These are phyloP conservation scores for Jamesozyma hellenica DNA, from an alignment of 805 yeast species.

Conservation along the genomic window DNA sequence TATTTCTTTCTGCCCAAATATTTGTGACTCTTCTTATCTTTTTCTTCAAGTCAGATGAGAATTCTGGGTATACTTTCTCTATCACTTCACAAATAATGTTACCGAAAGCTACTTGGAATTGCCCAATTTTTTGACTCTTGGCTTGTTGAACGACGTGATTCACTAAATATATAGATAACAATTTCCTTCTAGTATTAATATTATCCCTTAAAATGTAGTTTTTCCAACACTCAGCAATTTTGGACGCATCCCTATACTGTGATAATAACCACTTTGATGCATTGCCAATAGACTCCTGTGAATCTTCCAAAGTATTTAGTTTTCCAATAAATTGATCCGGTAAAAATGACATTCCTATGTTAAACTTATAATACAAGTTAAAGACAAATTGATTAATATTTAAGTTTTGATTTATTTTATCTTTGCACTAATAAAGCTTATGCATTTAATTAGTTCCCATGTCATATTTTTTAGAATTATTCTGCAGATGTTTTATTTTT, in stretches of 20 bases:
- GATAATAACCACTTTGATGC: constrained; percentile 28
- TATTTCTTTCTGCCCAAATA: constrained; percentile 58
- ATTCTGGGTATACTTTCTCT: constrained; percentile 27
- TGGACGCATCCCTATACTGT: constrained; percentile 19
- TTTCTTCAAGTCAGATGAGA: constrained; percentile 36
- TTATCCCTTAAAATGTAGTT: constrained; percentile 16
- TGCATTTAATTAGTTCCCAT: too few species aligned
- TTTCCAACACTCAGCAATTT: constrained; percentile 22
- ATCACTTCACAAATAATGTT: constrained; percentile 28
- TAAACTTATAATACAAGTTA: too few species aligned
- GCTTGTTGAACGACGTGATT: constrained; percentile 30
- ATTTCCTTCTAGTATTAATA: constrained; percentile 23
- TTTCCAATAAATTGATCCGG: constrained; percentile 21
- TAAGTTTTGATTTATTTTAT: too few species aligned
- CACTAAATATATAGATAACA: constrained; percentile 24
- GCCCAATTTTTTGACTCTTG: constrained; percentile 22
- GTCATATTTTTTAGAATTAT: too few species aligned
- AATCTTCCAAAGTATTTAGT: constrained; percentile 23
- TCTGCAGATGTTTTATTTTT: too few species aligned
- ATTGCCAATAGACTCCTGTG: constrained; percentile 27
- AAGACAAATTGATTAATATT: too few species aligned
- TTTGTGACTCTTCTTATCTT: constrained; percentile 47
- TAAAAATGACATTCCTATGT: constrained; percentile 16
- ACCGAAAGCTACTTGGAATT: constrained; percentile 24
- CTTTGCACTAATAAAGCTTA: too few species aligned